These are phyloP conservation scores for Botryococcus braunii DNA, from an alignment of 163 green algal species.

Conservation along the genomic window DNA sequence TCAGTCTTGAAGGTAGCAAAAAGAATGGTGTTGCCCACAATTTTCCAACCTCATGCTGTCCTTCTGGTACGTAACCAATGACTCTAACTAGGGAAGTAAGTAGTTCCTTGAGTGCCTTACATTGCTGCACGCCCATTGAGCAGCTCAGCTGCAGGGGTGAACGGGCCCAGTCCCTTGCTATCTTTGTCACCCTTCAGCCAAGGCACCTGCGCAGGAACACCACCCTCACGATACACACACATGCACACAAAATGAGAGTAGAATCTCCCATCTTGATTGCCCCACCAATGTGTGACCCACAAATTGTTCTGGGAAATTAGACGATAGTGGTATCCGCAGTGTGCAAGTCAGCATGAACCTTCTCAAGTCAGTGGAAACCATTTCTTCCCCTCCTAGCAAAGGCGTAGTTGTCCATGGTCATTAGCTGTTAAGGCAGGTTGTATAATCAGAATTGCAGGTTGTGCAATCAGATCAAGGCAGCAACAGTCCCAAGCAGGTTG, in stretches of 20 bases:
- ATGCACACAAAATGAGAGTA: not conserved
- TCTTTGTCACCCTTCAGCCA: not conserved
- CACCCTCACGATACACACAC: not conserved
- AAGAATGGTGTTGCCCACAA: too few relatives aligned
- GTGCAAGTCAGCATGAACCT: not conserved
- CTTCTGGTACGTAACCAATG: too few relatives aligned
- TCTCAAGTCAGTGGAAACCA: not conserved
- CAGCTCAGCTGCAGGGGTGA: constrained; percentile 45
- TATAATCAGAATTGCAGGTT: not conserved
- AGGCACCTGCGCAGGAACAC: constrained; percentile 1
- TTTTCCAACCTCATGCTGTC: too few relatives aligned
- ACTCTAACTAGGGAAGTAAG: too few relatives aligned
- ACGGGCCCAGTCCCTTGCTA: constrained; percentile 26
- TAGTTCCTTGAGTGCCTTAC: too few relatives aligned
- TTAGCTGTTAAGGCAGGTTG: not conserved
- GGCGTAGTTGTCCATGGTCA: not conserved
- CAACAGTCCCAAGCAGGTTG: not conserved
- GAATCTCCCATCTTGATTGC: too few relatives aligned
- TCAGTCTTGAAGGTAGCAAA: too few relatives aligned
- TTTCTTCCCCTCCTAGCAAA: not conserved
- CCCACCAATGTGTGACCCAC: too few relatives aligned
- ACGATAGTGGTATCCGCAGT: not conserved
- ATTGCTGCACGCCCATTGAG: constrained; percentile 56
- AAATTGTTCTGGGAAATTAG: too few relatives aligned
- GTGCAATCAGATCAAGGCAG: not conserved